Conservation (phyloP, 78 protist genomes). For the Goniomonas avonlea region DNA sequence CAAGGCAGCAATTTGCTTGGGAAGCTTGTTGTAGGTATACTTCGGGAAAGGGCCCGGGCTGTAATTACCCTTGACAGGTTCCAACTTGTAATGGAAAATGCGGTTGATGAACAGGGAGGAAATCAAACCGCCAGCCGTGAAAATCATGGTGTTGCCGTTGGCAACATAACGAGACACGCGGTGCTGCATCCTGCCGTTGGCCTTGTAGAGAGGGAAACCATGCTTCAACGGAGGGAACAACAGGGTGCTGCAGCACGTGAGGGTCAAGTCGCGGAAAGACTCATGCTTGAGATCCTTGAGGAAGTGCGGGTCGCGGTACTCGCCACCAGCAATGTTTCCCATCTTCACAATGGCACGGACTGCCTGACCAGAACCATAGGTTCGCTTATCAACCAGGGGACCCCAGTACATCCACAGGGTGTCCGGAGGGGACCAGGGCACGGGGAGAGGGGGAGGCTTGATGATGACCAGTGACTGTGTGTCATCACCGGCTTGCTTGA, state of each 20-base stretch:
- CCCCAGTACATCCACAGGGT: slow-evolving; percentile 25
- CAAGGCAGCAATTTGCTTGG: neutral
- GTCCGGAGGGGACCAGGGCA: slow-evolving; percentile 11
- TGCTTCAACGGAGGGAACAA: slow-evolving; percentile 5
- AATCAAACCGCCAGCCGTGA: slow-evolving; percentile 1
- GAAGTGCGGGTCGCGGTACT: slow-evolving; percentile 19
- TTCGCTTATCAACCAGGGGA: neutral
- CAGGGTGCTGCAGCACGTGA: neutral
- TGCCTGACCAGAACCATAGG: neutral
- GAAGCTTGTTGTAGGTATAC: neutral
- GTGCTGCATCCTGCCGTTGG: neutral
- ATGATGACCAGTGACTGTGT: slow-evolving; percentile 16
- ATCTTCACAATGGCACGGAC: neutral
- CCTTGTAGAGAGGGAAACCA: slow-evolving; percentile 8
- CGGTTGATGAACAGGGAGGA: slow-evolving; percentile 8
- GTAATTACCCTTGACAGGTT: neutral
- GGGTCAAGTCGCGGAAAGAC: neutral
- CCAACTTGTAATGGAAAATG: neutral
- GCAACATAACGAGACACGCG: too few species aligned
- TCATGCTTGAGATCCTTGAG: neutral
- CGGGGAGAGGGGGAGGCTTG: slow-evolving; percentile 22
- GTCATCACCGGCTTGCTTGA: too few species aligned
- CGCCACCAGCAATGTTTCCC: slow-evolving; percentile 16
- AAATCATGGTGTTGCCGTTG: slow-evolving; percentile 9
- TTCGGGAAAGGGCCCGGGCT: slow-evolving; percentile 15